Evolutionary conservation across 169 alveolate genomes (phyloP).

Genomic region (Cryptosporidium sp.): DNA sequence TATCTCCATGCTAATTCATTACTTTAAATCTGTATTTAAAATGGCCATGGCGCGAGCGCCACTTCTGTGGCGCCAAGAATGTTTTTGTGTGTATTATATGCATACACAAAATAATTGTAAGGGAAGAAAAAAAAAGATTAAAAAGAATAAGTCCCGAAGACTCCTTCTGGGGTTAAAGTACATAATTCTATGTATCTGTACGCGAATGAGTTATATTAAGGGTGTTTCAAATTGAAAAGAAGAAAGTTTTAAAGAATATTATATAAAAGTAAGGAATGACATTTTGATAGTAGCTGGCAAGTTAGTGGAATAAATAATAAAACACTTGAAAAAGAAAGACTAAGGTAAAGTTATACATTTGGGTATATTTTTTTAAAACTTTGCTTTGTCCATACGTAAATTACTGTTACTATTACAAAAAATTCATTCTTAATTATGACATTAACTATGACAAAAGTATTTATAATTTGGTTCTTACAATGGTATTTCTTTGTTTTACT

Average conservation of each 20-base stretch:
- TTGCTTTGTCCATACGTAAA: not conserved
- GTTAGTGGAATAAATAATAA: not conserved
- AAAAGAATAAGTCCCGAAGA: not conserved
- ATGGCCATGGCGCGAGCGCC: not conserved
- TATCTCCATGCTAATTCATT: not conserved
- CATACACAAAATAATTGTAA: slow-evolving; percentile 20
- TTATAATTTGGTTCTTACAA: not conserved
- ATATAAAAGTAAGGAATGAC: slow-evolving; percentile 3
- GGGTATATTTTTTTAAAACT: too few relatives aligned
- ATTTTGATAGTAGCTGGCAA: not conserved
- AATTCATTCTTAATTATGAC: not conserved
- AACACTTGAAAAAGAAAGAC: not conserved
- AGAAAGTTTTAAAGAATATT: not conserved
- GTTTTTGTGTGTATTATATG: not conserved
- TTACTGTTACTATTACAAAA: not conserved
- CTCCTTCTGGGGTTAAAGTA: not conserved
- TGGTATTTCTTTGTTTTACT: not conserved
- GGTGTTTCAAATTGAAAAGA: not conserved
- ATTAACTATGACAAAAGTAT: not conserved
- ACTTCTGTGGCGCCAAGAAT: not conserved
- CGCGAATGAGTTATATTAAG: not conserved
- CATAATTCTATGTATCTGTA: not conserved
- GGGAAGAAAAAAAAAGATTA: not conserved
- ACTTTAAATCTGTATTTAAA: not conserved
- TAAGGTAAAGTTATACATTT: not conserved